phyloP scores from a whole-genome alignment of 2,329 filamentous ascomycete species.

The Pseudogymnoascus sp. region DNA sequence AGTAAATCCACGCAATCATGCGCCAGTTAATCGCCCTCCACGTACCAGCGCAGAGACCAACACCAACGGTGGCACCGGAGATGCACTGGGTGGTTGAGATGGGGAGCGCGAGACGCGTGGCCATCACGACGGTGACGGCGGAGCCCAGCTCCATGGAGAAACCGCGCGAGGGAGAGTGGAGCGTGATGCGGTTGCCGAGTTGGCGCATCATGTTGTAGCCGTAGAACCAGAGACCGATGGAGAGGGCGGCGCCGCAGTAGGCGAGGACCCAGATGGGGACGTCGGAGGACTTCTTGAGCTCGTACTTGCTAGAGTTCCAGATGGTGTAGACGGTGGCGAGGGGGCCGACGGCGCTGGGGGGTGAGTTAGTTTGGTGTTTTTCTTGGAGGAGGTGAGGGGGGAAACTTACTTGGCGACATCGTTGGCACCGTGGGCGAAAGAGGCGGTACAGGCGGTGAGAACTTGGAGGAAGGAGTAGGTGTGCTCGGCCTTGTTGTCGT shows the following conservation, averaged over 20 bases:
- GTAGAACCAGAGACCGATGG: conserved; percentile 47
- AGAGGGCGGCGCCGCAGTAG: conserved; percentile 31
- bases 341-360: conserved; percentile 46
- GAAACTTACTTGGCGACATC: conserved; percentile 51
- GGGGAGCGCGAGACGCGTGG: conserved; percentile 53
- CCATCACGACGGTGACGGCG: conserved; percentile 55
- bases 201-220: conserved; percentile 59
- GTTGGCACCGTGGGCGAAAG: conserved; percentile 62
- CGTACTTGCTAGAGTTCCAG: conserved; percentile 40
- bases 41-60: conserved; percentile 7
- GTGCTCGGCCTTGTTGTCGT: conserved; percentile 55
- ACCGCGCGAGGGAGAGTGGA: conserved; percentile 53
- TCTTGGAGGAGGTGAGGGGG: not conserved
- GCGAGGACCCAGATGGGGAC: conserved; percentile 54
- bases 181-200: conserved; percentile 53
- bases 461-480: conserved; percentile 48
- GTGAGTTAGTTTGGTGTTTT: not conserved
- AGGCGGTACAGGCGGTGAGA: conserved; percentile 43
- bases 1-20: conserved; percentile 52
- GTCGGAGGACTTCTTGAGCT: conserved; percentile 32
- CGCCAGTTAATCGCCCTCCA: conserved; percentile 50
- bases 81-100: conserved; percentile 41
- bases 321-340: conserved; percentile 56
- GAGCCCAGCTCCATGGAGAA: conserved; percentile 55
- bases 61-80: not conserved